Percentiles rank a stretch among this genome's conserved stretches.
phyloP scores from a whole-genome alignment of 2,329 filamentous ascomycete species.

The Talaromyces piceae region DNA sequence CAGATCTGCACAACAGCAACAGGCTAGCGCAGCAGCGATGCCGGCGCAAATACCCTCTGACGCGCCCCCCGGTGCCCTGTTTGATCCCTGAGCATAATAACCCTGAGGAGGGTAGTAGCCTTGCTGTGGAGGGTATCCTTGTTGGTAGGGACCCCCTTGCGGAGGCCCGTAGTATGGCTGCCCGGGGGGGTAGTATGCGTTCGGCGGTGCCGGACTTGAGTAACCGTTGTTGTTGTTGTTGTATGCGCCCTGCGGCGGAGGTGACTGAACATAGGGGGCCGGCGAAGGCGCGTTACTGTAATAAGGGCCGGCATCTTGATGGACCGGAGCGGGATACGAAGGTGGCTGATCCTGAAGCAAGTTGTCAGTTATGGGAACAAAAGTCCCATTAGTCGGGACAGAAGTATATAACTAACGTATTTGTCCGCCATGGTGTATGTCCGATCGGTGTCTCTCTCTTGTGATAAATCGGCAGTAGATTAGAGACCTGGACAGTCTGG shows the following conservation, averaged over 20 bases:
- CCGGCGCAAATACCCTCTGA: conserved; percentile 39
- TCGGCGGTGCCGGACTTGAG: conserved; percentile 18
- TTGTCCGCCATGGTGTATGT: background rate
- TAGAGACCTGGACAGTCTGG: too few relatives aligned
- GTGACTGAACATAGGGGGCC: conserved; percentile 14
- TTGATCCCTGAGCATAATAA: conserved; percentile 12
- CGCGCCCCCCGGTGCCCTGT: conserved; percentile 10
- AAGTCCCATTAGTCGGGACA: background rate
- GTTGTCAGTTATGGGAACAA: too few relatives aligned
- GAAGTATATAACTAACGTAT: background rate
- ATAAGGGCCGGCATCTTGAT: conserved; percentile 26
- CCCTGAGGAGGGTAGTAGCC: conserved; percentile 27
- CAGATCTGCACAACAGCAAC: conserved; percentile 39
- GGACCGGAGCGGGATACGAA: conserved; percentile 28
- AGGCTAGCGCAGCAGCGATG: conserved; percentile 40
- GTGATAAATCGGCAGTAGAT: background rate
- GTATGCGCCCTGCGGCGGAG: conserved; percentile 21
- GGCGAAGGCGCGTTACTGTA: background rate
- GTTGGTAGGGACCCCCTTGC: conserved; percentile 29
- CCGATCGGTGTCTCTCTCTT: background rate
- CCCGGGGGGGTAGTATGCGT: conserved; percentile 31
- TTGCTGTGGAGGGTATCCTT: conserved; percentile 21
- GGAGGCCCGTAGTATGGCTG: conserved; percentile 22
- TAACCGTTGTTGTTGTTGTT: conserved; percentile 25
- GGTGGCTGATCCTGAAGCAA: conserved; percentile 20